Conservation (phyloP, 2,329 filamentous ascomycete species). For the Pezicula radicicola region DNA sequence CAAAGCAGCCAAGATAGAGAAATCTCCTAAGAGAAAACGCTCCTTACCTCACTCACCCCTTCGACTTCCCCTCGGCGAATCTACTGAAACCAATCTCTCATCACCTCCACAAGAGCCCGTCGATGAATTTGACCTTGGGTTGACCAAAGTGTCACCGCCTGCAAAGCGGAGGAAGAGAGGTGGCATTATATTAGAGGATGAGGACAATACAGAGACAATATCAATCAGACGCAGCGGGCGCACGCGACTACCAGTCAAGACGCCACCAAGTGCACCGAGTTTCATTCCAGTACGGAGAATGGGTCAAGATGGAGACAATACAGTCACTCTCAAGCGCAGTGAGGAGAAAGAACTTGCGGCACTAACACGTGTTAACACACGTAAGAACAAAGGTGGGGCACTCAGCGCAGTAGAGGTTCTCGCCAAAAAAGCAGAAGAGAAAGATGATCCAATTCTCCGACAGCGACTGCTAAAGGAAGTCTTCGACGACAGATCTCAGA, state of each 20-base stretch:
- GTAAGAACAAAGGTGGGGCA: conserved; percentile 40
- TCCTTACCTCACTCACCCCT: conserved; percentile 29
- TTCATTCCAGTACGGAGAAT: conserved; percentile 28
- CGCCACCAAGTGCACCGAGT: conserved; percentile 20
- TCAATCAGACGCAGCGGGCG: conserved; percentile 26
- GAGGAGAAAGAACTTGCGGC: conserved; percentile 40
- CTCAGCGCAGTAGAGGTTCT: conserved; percentile 27
- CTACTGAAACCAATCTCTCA: conserved; percentile 14
- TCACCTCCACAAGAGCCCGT: conserved; percentile 16
- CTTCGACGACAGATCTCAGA: conserved; percentile 27
- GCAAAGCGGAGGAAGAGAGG: conserved; percentile 16
- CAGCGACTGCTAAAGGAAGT: conserved; percentile 30
- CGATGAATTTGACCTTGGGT: conserved; percentile 21
- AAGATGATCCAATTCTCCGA: conserved; percentile 35
- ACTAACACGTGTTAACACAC: conserved; percentile 40
- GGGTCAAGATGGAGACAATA: conserved; percentile 25
- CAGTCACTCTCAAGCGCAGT: conserved; percentile 26
- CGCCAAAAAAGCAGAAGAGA: conserved; percentile 32
- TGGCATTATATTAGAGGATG: conserved; percentile 2
- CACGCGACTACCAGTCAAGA: conserved; percentile 26
- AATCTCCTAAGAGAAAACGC: conserved; percentile 19
- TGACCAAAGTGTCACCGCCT: conserved; percentile 8
- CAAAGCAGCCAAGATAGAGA: conserved; percentile 29
- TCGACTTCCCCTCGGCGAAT: conserved; percentile 20
- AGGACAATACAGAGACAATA: conserved; percentile 17